Base-by-base conservation (phyloP, 202 grass and related monocot species). In the Carex sylvatica region DNA sequence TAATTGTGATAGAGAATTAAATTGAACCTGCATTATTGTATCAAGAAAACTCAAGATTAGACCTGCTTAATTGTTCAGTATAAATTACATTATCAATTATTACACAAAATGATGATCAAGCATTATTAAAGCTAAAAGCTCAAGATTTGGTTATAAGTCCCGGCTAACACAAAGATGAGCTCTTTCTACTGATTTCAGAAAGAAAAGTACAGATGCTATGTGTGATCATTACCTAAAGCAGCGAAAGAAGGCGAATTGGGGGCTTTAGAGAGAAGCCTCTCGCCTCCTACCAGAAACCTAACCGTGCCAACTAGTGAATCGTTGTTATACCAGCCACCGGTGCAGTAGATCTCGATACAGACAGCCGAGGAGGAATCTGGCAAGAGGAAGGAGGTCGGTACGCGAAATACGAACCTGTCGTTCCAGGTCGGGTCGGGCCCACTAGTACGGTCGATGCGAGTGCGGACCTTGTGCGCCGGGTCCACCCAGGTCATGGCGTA, bases 401-500 rank as follows among this genome's bases (percentile, higher is more conserved):
- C 83, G 62, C 81, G 83, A 85, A 98, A 98, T 51, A 98, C 79
- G 86, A 98, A 86, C 80, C 91, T 84, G 79, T 94, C 92, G 80
- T 98, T 91, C 95, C 95, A 98, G 20, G 83, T 90, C 8, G 95
- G 92, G 14, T 98, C 90, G 59, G 83, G 86, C 15, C 91, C 92
- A 38, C 95, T 91, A 38, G 81, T 14, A 51, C 83, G 89, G 72
- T 98, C 92, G 76, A 88, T 26, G 51, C 64, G 82, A 9, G 91
- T 93, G 31, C 93, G 90, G 87, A 98, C 92, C 82, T 83, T 90
- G 84, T 89, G 70, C 36, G 83, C 81, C 2, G 88, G 64, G 63
- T 95, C 91, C 51, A 98, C 86, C 92, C 95, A 98, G 64, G 86
- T 73, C 82, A 93, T 83, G 65, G 92, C 91, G 87, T 95, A 95